These are phyloP conservation scores for Mortierella antarctica DNA, from an alignment of 192 early-diverging fungal genomes.

Conservation along the genomic window DNA sequence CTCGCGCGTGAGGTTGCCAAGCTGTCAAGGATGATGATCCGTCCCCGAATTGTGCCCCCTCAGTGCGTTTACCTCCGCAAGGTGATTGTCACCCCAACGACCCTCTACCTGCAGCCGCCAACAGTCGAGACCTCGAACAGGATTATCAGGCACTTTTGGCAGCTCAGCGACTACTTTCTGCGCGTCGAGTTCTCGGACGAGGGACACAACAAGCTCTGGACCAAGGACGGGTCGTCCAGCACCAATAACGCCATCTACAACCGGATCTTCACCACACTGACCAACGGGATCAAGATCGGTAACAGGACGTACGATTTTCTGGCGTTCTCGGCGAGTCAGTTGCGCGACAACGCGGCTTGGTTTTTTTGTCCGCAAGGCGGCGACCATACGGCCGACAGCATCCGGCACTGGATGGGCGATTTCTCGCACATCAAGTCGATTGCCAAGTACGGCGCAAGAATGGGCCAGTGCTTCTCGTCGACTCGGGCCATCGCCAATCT, in stretches of 20 bases:
- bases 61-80: slow-evolving; percentile 65
- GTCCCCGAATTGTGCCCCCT: slow-evolving; percentile 44
- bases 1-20: slow-evolving; percentile 32
- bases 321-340: slow-evolving; percentile 71
- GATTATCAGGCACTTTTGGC: slow-evolving; percentile 68
- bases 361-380: slow-evolving; percentile 69
- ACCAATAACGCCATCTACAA: slow-evolving; percentile 59
- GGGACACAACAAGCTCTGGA: slow-evolving; percentile 50
- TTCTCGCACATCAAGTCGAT: slow-evolving; percentile 72
- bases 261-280: slow-evolving; percentile 59
- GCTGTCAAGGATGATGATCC: slow-evolving; percentile 14
- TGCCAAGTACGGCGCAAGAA: slow-evolving; percentile 75
- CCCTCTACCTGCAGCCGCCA: slow-evolving; percentile 70
- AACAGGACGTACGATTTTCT: slow-evolving; percentile 68
- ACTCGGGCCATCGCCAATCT: slow-evolving; percentile 64
- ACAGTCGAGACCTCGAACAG: slow-evolving; percentile 80
- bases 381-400: slow-evolving; percentile 54
- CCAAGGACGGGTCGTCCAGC: slow-evolving; percentile 18
- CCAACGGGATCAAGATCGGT: slow-evolving; percentile 66
- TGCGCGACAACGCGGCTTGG: slow-evolving; percentile 75
- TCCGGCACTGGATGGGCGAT: slow-evolving; percentile 77
- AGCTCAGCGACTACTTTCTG: slow-evolving; percentile 66
- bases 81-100: slow-evolving; percentile 75
- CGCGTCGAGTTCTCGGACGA: slow-evolving; percentile 81
- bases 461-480: slow-evolving; percentile 81